A percentile compares a stretch with the other conserved stretches of the same genome.
phyloP scores from a whole-genome alignment of 192 early-diverging fungal species.

The Phycomyces nitens region DNA sequence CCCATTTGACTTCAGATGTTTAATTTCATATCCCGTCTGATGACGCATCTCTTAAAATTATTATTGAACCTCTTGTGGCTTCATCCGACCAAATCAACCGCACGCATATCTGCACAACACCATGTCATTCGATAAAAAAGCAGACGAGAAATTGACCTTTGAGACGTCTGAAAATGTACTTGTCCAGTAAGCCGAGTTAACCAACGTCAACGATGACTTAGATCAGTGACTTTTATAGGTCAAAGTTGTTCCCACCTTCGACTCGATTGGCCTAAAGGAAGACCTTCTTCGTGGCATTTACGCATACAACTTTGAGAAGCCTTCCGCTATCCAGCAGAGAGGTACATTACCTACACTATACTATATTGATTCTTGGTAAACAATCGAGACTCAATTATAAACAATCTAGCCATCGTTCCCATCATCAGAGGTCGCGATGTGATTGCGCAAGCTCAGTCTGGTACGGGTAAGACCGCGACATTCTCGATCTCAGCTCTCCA shows the following conservation, averaged over 20 bases:
- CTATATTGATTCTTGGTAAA: neutral
- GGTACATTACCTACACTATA: slow-evolving; percentile 7
- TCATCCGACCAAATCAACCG: neutral
- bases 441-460: slow-evolving; percentile 97
- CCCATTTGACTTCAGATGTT: neutral
- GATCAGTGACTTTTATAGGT: slow-evolving; percentile 19
- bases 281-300: slow-evolving; percentile 96
- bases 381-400: neutral
- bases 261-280: slow-evolving; percentile 95
- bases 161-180: slow-evolving; percentile 89
- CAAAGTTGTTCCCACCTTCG: slow-evolving; percentile 74
- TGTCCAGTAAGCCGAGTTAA: slow-evolving; percentile 26
- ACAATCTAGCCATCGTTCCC: slow-evolving; percentile 70
- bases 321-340: slow-evolving; percentile 98
- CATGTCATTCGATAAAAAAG: slow-evolving; percentile 37
- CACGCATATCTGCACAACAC: neutral
- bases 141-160: slow-evolving; percentile 59
- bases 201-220: neutral
- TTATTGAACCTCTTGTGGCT: neutral
- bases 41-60: slow-evolving; percentile 1
- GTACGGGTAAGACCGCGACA: slow-evolving; percentile 97
- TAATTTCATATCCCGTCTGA: neutral
- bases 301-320: slow-evolving; percentile 97
- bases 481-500: slow-evolving; percentile 94
- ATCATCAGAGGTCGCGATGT: slow-evolving; percentile 88